Evolutionary conservation across 2,329 filamentous ascomycete genomes (phyloP).

Genomic region (Neospermospora avenae): DNA sequence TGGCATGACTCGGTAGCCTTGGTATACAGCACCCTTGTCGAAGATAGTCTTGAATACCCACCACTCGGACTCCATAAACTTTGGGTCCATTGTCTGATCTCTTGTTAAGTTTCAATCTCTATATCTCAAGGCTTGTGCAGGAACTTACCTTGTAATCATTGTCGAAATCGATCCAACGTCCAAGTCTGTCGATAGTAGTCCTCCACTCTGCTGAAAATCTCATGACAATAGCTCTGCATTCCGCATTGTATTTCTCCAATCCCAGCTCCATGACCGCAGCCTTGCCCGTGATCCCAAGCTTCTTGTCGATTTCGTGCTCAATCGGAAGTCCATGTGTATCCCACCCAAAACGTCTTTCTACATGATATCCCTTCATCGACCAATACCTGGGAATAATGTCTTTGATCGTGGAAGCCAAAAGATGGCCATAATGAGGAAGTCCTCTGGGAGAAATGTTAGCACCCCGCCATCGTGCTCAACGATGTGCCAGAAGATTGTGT

Average conservation of each 20-base stretch:
- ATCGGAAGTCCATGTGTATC: constrained; percentile 93
- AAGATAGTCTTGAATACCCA: constrained; percentile 95
- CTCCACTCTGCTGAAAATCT: constrained; percentile 85
- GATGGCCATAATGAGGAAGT: constrained; percentile 63
- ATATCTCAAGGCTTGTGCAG: not conserved
- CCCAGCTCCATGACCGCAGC: constrained; percentile 85
- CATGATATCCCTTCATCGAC: constrained; percentile 94
- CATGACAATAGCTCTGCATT: constrained; percentile 93
- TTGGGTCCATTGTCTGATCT: constrained; percentile 79
- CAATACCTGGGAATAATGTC: constrained; percentile 96
- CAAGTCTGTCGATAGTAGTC: constrained; percentile 79
- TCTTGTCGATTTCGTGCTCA: constrained; percentile 97
- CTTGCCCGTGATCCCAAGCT: constrained; percentile 81
- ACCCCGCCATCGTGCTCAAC: not conserved
- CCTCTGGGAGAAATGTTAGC: constrained; percentile 38
- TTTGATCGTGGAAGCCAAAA: constrained; percentile 88
- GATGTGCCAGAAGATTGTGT: not conserved
- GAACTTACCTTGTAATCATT: constrained; percentile 81
- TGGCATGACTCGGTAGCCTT: constrained; percentile 89
- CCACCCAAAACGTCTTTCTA: constrained; percentile 92
- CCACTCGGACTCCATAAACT: constrained; percentile 95
- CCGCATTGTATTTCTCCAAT: constrained; percentile 83
- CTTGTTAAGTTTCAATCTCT: constrained; percentile 16
- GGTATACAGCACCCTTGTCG: constrained; percentile 86
- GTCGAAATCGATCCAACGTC: constrained; percentile 97